phyloP scores from a whole-genome alignment of 2,329 filamentous ascomycete species.

The Alternaria infectoria region DNA sequence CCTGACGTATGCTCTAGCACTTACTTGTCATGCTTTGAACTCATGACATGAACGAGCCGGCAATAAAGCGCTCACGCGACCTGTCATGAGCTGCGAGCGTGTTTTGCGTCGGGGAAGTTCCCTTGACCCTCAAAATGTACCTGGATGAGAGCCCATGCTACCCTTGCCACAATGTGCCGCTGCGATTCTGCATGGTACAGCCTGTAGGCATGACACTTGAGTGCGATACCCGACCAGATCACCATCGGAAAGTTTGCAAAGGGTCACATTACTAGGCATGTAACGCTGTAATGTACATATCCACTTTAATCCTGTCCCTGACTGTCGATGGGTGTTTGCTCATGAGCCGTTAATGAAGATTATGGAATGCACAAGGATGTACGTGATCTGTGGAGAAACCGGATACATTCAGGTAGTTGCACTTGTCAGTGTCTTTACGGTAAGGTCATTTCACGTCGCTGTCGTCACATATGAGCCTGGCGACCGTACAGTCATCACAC shows the following conservation, averaged over 20 bases:
- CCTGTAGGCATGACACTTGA: not conserved
- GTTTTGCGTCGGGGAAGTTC: slow-evolving; percentile 17
- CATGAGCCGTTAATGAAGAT: not conserved
- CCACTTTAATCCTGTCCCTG: not conserved
- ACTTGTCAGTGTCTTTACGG: not conserved
- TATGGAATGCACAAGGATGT: not conserved
- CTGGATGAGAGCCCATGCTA: slow-evolving; percentile 23
- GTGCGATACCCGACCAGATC: not conserved
- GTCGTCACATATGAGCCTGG: not conserved
- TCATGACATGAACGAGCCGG: slow-evolving; percentile 14
- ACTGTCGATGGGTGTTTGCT: not conserved
- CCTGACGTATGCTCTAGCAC: not conserved
- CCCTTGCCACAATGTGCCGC: slow-evolving; percentile 14
- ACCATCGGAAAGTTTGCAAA: not conserved
- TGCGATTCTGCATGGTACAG: slow-evolving; percentile 7
- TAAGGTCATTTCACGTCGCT: not conserved
- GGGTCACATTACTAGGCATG: not conserved
- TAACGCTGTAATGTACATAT: not conserved
- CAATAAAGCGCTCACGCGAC: slow-evolving; percentile 28
- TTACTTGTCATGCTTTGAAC: not conserved
- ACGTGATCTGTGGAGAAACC: not conserved
- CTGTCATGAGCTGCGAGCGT: slow-evolving; percentile 30
- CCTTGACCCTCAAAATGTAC: slow-evolving; percentile 23
- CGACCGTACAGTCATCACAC: not conserved
- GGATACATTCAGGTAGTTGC: not conserved